Evolutionary conservation across 257 asterid genomes (phyloP), one percentile per base, ranked within the genome.

Genomic region (Thymus mandschuricus): DNA sequence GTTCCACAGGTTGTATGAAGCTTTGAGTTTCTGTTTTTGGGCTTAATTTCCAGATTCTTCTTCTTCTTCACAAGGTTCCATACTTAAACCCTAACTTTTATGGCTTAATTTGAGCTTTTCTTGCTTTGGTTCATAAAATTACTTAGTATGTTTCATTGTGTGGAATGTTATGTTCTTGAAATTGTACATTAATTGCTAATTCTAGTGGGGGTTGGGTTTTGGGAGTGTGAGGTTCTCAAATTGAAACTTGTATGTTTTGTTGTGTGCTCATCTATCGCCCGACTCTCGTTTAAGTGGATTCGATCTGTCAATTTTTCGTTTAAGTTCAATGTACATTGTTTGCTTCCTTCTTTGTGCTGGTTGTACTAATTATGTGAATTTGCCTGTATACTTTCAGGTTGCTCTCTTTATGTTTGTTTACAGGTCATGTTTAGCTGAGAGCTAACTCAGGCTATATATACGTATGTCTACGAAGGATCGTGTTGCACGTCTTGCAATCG

Each of bases 1-100:
- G 21, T 13, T 79, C 48, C 61, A 66, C 78, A 80, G 85, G 76
- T 76, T 78, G 77, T 77, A 34, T 52, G 71, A 75, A 70, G 77
- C 76, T 70, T 68, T 78, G 75, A 64, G 73, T 81, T 21, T 69
- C 40, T 56, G 76, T 72, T 72, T 70, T 64, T 79, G 87, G 75
- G 21, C 21, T 21, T 21, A 21, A 51, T 73, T 73, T 38, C 68
- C 46, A 50, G 46, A 34, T 57, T 61, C 71, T 71, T 69, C 21
- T 21, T 21, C 21, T 21, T 21, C 61, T 78, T 57, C 51, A 30
- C 49, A 58, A 63, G 77, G 77, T 80, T 65, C 65, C 65, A 57
- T 29, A 12, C 30, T 34, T 43, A 27, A 21, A 21, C 21, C 4
- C 54, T 29, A 30, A 45, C 69, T 29, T 45, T 3, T 65, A 3